Percentiles rank a stretch among this genome's conserved stretches.
phyloP scores from a whole-genome alignment of 495 filamentous ascomycete species.

The Xylaria nigripes region DNA sequence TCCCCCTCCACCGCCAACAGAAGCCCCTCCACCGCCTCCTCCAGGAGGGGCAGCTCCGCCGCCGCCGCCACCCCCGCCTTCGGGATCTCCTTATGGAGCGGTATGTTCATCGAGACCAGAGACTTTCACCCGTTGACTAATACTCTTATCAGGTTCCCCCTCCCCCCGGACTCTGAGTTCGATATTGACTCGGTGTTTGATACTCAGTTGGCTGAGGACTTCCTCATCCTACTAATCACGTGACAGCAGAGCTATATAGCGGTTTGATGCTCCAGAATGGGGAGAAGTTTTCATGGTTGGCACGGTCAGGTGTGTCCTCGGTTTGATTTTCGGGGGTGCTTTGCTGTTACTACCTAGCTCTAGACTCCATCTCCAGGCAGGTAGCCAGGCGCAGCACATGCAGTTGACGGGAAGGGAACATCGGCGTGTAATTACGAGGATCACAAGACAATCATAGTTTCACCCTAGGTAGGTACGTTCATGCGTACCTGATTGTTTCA shows the following conservation, averaged over 20 bases:
- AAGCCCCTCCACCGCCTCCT: conserved; percentile 60
- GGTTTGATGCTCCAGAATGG: background rate
- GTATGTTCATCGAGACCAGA: conserved; percentile 55
- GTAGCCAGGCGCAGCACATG: background rate
- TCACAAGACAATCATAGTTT: background rate
- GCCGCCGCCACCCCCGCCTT: conserved; percentile 58
- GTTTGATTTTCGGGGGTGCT: background rate
- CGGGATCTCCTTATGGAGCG: conserved; percentile 47
- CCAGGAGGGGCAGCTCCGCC: conserved; percentile 40
- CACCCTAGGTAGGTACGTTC: background rate
- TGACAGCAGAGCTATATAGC: background rate
- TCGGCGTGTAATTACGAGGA: background rate
- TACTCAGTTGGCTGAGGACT: background rate
- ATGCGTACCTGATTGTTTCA: background rate
- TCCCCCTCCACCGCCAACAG: conserved; percentile 53
- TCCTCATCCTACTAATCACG: background rate
- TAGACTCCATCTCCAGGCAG: background rate
- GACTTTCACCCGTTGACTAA: conserved; percentile 12
- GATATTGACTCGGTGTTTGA: background rate
- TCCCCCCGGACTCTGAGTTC: conserved; percentile 43
- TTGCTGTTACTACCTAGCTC: background rate
- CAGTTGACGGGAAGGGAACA: background rate
- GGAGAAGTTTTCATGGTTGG: background rate
- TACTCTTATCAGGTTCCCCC: conserved; percentile 39
- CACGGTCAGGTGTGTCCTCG: background rate